phyloP scores from a whole-genome alignment of 306 rosid genomes.

The Prunus kanzakura region DNA sequence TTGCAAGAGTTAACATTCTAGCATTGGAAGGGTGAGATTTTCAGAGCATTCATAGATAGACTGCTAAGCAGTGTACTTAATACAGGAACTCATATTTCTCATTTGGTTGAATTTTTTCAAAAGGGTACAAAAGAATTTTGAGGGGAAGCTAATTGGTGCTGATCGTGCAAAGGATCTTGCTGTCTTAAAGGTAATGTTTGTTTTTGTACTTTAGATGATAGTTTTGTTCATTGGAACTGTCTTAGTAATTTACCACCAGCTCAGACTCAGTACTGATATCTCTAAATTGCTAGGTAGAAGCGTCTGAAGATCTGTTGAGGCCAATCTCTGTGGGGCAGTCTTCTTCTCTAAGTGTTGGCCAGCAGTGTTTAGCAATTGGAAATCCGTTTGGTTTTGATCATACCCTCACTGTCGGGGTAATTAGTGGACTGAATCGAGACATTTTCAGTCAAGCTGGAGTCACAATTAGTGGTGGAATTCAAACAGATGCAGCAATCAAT shows the following conservation, averaged over 20 bases:
- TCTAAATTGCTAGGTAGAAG: conserved; percentile 65
- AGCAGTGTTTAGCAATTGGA: conserved; percentile 95
- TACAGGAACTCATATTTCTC: conserved; percentile 12
- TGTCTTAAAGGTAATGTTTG: conserved; percentile 61
- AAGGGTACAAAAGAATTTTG: conserved; percentile 87
- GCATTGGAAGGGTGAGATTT: conserved; percentile 82
- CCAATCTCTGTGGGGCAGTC: conserved; percentile 77
- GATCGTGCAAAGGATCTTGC: conserved; percentile 99
- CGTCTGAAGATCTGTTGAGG: conserved; percentile 67
- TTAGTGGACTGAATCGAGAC: conserved; percentile 91
- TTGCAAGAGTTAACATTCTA: conserved; percentile 85
- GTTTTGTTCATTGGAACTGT: not conserved
- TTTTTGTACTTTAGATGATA: not conserved
- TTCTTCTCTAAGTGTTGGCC: conserved; percentile 82
- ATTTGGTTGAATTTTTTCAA: conserved; percentile 16
- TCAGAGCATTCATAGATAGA: conserved; percentile 7
- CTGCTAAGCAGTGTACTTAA: not conserved
- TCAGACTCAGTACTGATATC: conserved; percentile 13
- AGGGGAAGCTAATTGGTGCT: conserved; percentile 86
- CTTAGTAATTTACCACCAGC: not conserved
- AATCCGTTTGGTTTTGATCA: conserved; percentile 99
- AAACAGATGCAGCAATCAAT: conserved; percentile 95
- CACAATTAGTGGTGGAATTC: conserved; percentile 94
- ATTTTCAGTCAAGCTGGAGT: conserved; percentile 88
- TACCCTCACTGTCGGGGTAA: conserved; percentile 91